Conservation (phyloP, 139 green algal genomes). For the Micromonas commoda region DNA sequence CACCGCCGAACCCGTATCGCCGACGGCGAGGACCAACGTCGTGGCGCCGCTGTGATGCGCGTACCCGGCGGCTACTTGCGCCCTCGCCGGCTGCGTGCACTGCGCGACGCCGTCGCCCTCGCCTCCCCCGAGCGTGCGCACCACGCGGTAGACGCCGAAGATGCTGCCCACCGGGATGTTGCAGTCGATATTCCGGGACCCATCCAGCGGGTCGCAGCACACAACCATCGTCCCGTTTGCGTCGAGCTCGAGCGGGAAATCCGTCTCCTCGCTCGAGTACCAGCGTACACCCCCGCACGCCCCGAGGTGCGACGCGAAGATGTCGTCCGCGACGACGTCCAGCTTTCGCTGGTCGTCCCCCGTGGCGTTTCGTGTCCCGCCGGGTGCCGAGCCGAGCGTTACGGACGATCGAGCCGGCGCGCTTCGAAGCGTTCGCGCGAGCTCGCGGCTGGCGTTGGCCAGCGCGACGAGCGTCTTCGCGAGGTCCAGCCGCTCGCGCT, state of each 20-base stretch:
- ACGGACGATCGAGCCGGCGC: not conserved
- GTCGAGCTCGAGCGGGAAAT: slow-evolving; percentile 10
- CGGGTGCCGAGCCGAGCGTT: not conserved
- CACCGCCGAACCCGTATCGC: not conserved
- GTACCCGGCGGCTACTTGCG: slow-evolving; percentile 51
- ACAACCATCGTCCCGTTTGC: slow-evolving; percentile 37
- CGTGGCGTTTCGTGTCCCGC: slow-evolving; percentile 19
- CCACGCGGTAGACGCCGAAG: slow-evolving; percentile 59
- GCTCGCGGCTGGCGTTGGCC: not conserved
- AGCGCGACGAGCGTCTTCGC: not conserved
- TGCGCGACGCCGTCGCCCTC: not conserved
- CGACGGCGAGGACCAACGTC: slow-evolving; percentile 43
- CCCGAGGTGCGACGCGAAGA: slow-evolving; percentile 39
- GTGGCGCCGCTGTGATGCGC: slow-evolving; percentile 53
- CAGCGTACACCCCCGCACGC: slow-evolving; percentile 40
- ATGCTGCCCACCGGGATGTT: slow-evolving; percentile 66
- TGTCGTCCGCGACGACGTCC: slow-evolving; percentile 49
- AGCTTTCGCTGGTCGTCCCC: slow-evolving; percentile 52
- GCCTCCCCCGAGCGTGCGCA: not conserved
- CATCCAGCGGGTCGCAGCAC: slow-evolving; percentile 69
- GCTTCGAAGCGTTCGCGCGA: not conserved
- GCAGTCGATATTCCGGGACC: slow-evolving; percentile 58
- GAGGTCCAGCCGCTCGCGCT: not conserved
- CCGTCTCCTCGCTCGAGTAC: slow-evolving; percentile 58
- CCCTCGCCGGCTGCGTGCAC: not conserved